These are phyloP conservation scores for Psilocybe cyanescens DNA, from an alignment of 768 basidiomycete species.

Conservation along the genomic window DNA sequence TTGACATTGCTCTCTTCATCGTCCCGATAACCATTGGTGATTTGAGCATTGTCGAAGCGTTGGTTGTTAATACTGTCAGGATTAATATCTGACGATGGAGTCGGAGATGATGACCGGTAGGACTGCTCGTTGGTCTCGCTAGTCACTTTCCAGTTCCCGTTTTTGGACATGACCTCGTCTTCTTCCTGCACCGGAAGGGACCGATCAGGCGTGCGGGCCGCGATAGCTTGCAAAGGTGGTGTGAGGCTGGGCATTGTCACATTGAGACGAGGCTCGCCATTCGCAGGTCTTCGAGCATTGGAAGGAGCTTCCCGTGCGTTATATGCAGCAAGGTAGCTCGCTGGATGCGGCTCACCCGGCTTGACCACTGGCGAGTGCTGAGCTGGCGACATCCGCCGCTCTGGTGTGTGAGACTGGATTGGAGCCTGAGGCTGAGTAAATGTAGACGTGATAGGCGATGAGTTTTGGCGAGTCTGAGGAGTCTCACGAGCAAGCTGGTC, in stretches of 20 bases:
- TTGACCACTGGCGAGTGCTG: conserved; percentile 53
- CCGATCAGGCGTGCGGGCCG: conserved; percentile 66
- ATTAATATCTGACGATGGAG: conserved; percentile 58
- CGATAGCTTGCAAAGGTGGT: conserved; percentile 55
- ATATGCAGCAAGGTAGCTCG: conserved; percentile 49
- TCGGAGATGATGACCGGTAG: conserved; percentile 46
- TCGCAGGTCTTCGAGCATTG: conserved; percentile 31
- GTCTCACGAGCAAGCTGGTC: conserved; percentile 50
- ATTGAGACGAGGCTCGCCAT: conserved; percentile 30
- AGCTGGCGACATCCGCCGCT: conserved; percentile 51
- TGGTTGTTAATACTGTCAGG: conserved; percentile 39
- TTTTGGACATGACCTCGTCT: conserved; percentile 53
- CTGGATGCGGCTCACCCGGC: conserved; percentile 46
- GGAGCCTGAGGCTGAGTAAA: conserved; percentile 33
- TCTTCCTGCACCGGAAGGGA: conserved; percentile 82
- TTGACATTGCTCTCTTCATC: conserved; percentile 36
- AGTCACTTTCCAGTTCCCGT: conserved; percentile 33
- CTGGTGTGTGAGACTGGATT: conserved; percentile 51
- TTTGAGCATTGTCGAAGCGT: conserved; percentile 29
- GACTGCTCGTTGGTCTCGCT: conserved; percentile 36
- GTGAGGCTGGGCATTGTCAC: conserved; percentile 51
- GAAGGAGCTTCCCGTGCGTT: conserved; percentile 48
- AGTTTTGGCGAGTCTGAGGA: conserved; percentile 50
- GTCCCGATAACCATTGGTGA: conserved; percentile 35
- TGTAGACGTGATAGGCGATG: conserved; percentile 37